Base-by-base conservation (phyloP, 768 basidiomycete genomes). In the Psilocybe sp. region DNA sequence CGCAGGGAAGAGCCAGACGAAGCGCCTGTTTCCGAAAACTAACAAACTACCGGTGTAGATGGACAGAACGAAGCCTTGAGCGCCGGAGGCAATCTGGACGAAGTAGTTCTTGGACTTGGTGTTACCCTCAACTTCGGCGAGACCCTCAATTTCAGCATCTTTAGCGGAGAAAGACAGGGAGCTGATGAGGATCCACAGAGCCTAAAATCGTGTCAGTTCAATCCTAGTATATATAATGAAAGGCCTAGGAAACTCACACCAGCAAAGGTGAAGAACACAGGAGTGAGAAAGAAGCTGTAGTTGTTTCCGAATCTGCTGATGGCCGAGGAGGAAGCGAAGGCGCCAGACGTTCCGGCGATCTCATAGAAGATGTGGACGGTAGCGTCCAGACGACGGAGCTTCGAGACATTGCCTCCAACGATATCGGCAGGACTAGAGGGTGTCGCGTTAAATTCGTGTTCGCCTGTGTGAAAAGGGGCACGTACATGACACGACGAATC, bases 401-500 rank as follows among this genome's bases (percentile, higher is more conserved):
- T 69, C 42, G 54, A 41, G 14, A 62, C 63, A 19, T 67, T 51
- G 18, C 67, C 66, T n/a, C 67, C 67, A 15, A 67, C 66, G 16
- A 69, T 67, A 51, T 67, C 67, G 13, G 61, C 63, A 13, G 67
- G 66, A 35, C 66, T 68, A 35, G 3, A 19, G 10, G 32, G 18
- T 15, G 41, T 16, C 11, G 49, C 23, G 15, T 33, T 23, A 55
- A 28, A n/a, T 23, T 18, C 16, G 38, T 12, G 18, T 18, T 20
- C 4, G 4, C 8, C 7, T 7, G 5, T 28, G 8, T 38, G 23
- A 16, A 19, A 19, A 32, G 7, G 31, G 23, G 16, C 14, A 51
- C 63, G 28, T 45, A 65, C 67, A 67, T 69, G 20, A 69, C 66
- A 46, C 67, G 64, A 31, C 67, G 65, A 43, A 69, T 69, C 13